Base-by-base conservation (phyloP, 805 yeast species). In the Sugiyamaella americana region DNA sequence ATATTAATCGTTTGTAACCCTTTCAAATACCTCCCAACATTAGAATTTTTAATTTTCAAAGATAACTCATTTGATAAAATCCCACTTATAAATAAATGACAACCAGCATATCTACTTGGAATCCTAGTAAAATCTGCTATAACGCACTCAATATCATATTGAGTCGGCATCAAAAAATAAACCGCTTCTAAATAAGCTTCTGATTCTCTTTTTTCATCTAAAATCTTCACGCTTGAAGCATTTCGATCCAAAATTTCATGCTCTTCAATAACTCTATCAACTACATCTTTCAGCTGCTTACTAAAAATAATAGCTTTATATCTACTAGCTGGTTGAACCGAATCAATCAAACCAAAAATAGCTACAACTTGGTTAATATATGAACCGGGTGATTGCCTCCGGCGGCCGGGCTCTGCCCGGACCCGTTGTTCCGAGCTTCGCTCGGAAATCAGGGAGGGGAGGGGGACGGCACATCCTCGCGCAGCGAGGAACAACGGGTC, bases 61-160 rank as follows among this genome's bases (percentile, higher is more conserved):
- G 50, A 52, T 49, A 55, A 49, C n/a, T 52, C 43, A 21, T 47
- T 52, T 19, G 56, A 44, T 11, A 51, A 39, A 4, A 82, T 82
- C 0, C 95, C 89, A 10, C 85, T 65, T 56, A 91, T 80, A 50
- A 84, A 74, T 4, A 87, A 73, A 61, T 84, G 82, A 1, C 89
- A 89, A 37, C 72, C 75, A 46, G 78, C 78, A 66, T 89, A 93
- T 47, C 94, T 74, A n/a, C 76, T 69, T 1, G 91, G 84, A 18
- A 71, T 68, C 6, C 76, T 74, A 3, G 74, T 63, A 53, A 74
- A 84, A 64, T 93, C 98, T 0, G 89, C 80, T 41, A 79, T 64
- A 18, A 93, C 72, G 64, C 98, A 89, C 48, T 81, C 82, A 48
- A 87, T 66, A 34, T 82, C 77, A 66, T 76, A 87, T 30, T 68